Conservation (phyloP, 148 eudicot genomes). For the Rhododendron ferrugineum region DNA sequence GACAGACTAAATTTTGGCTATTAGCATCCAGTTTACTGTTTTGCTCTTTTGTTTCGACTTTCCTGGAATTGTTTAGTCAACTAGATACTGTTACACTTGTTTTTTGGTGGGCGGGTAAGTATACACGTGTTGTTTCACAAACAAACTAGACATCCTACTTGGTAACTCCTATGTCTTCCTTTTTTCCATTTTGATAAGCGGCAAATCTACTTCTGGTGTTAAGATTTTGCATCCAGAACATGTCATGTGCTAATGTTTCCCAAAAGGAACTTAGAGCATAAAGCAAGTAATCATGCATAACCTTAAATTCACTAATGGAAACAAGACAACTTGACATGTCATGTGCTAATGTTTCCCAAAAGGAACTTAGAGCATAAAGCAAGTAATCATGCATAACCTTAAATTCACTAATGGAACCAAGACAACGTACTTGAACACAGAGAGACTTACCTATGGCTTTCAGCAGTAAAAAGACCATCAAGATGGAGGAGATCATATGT, state of each 20-base stretch:
- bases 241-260: neutral
- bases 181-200: neutral
- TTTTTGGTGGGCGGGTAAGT: neutral
- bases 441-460: conserved; percentile 70
- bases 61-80: neutral
- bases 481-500: conserved; percentile 92
- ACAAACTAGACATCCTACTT: neutral
- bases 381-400: neutral
- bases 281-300: neutral
- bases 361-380: neutral
- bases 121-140: neutral
- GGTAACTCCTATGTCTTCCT: neutral
- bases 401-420: neutral
- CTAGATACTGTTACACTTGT: neutral
- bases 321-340: neutral
- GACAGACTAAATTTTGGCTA: neutral
- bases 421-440: neutral
- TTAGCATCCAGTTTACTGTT: neutral
- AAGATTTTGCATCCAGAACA: neutral
- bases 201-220: neutral
- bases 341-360: neutral
- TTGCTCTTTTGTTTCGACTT: neutral
- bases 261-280: neutral
- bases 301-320: neutral
- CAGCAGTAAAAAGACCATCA: conserved; percentile 79